Evolutionary conservation across 2,329 filamentous ascomycete genomes (phyloP), one percentile per base, ranked within the genome.

Genomic region (Cladorrhinum sp.): DNA sequence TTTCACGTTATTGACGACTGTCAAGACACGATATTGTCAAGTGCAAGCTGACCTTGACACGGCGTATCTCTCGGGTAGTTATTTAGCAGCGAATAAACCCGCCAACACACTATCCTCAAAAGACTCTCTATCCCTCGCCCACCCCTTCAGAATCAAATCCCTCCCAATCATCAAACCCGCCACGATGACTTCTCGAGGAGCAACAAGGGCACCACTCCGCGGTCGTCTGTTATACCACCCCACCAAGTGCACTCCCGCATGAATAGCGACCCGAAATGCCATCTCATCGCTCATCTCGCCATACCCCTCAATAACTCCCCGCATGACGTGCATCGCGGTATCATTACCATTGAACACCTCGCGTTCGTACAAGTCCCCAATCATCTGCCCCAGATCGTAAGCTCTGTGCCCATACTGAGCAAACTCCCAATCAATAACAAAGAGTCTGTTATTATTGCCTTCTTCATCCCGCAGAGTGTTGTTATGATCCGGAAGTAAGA

Each of bases 361-460:
- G 1, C 72, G 67, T 63, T 77, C 70, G 59, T 76, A 77, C 1
- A 79, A 64, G 53, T 79, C 77, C 2, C 72, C 75, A 4, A 78
- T 67, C 69, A 79, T 75, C 45, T 76, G 72, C 12, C 75, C 77
- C 1, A 78, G 65, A 56, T 79, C 77, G 29, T 75, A 70, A 0
- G 74, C 73, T 16, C 72, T 71, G 50, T 69, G 65, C 2, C 76
- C 75, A 24, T 72, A 70, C 16, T 79, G 76, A 16, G 69, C 66
- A 16, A 75, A 58, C 60, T 79, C 77, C 77, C 77, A 79, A 64
- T 79, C 77, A 38, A 77, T 72, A n/a, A 79, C 63, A 58, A 77
- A 73, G 5, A 79, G 59, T 1, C 69, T 66, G 1, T 66, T 68
- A 6, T 50, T 24, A 7, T 36, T 16, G 55, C 12, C 18, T 29